Base-by-base conservation (phyloP, 225 moss, liverwort and hornwort species). In the Takakia lepidozioides region DNA sequence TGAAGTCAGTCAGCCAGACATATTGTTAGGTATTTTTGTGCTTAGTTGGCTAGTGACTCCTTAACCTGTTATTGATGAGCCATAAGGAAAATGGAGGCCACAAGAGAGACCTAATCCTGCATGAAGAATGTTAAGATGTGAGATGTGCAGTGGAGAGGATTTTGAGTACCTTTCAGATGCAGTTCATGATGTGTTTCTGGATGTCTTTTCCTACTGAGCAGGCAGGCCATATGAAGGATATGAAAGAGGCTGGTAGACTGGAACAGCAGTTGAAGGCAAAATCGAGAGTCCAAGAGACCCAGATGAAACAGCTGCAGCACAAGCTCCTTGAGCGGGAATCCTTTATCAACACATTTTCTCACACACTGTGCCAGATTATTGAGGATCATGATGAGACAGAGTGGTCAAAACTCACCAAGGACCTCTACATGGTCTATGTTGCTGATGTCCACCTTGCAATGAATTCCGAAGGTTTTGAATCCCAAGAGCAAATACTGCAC, bases 401-500 rank as follows among this genome's bases (percentile, higher is more conserved):
- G 56, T 92, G 87, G 87, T 61, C 82, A 25, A 59, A 58, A 3
- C 82, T 87, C 34, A 69, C 73, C 7, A 77, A 71, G 58, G 64
- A 87, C 29, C 70, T 92, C 27, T 87, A 84, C 48, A 75, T 76
- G 47, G 59, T 57, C 25, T 87, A 77, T 36, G 87, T 87, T 1
- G 82, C 72, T 25, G 87, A 87, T 10, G 48, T 41, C 35, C 76
- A 80, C 58, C 87, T 74, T 14, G 55, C 67, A 15, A 75, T 77
- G 27, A 85, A 68, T 38, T 17, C 32, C 2, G 82, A 82, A 16
- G 67, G 68, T 45, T 38, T 82, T 42, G 82, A 80, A 24, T 71
- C 80, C 21, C 70, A 69, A 29, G 72, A 38, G 4, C 70, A 92
- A 54, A 60, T 85, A 38, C 62, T 70, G 63, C 80, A 85, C 59